These are phyloP conservation scores for Colletotrichum sp. DNA, from an alignment of 2,329 filamentous ascomycete species.

Conservation along the genomic window DNA sequence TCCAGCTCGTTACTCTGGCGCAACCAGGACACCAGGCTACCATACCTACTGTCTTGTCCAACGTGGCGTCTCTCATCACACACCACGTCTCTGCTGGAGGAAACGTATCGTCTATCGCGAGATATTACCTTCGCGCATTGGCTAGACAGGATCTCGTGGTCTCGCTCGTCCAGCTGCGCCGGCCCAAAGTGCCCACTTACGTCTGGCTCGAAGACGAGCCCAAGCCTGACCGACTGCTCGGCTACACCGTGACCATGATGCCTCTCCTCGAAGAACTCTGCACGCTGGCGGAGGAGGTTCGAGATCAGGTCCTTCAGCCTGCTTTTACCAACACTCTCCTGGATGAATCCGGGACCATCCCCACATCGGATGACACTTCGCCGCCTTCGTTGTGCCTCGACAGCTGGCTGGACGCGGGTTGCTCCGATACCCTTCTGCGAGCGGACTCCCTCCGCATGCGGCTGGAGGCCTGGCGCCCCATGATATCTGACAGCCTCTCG, in stretches of 20 bases:
- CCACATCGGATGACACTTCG: neutral
- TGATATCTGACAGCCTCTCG: slow-evolving; percentile 22
- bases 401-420: neutral
- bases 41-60: slow-evolving; percentile 27
- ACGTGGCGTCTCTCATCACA: slow-evolving; percentile 28
- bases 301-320: neutral
- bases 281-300: slow-evolving; percentile 31
- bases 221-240: slow-evolving; percentile 34
- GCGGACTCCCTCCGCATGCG: slow-evolving; percentile 24
- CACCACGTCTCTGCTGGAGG: slow-evolving; percentile 26
- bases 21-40: slow-evolving; percentile 21
- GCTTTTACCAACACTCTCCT: neutral
- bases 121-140: slow-evolving; percentile 34
- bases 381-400: neutral
- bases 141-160: slow-evolving; percentile 35
- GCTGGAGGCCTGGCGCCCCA: slow-evolving; percentile 28
- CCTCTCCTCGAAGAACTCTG: slow-evolving; percentile 31
- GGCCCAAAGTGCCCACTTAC: slow-evolving; percentile 25
- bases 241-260: slow-evolving; percentile 33
- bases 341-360: neutral
- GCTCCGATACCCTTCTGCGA: slow-evolving; percentile 5
- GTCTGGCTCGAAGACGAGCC: slow-evolving; percentile 30
- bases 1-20: slow-evolving; percentile 18
- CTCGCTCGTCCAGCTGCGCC: slow-evolving; percentile 27
- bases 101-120: slow-evolving; percentile 29